Evolutionary conservation across 2,329 filamentous ascomycete species (phyloP), one percentile per base, ranked within the genome.

Genomic region (Lachnellula suecica): DNA sequence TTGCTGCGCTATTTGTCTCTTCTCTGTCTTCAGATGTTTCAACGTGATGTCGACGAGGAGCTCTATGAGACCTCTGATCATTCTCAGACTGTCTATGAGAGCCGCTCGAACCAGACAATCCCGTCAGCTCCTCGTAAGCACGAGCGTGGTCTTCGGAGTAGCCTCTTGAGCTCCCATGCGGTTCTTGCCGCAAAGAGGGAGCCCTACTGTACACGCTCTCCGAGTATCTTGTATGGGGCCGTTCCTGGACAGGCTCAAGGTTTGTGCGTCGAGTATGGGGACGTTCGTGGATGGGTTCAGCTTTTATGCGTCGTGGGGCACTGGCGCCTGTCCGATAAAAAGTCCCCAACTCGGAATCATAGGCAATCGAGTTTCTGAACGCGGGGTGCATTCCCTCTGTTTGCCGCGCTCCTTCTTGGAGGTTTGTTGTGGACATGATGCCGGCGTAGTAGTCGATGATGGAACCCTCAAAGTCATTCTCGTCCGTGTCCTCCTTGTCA

Each of bases 391-490:
- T 53, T 13, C 19, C 43, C 20, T 50, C 38, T 31, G 34, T 23
- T 17, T 19, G 24, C 41, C 23, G 22, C 19, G 25, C 24, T 11
- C 15, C 8, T 7, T 31, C 20, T 31, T 13, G 4, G 15, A 40
- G 37, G 34, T 44, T 42, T n/a, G 47, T 24, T n/a, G 20, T 46
- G 25, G 53, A 54, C 35, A 49, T 52, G 24, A 54, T 46, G 19
- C 52, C 48, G 7, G 51, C 52, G 34, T 62, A 59, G 29, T 47
- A 55, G 22, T 61, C 57, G 5, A 63, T 53, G 43, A 62, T 57
- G 6, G 52, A 54, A 17, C 47, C 49, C 44, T 61, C 60, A 10
- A 58, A 47, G 22, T 61, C 51, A 8, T 52, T 35, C 2, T 54
- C 17, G 8, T 45, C 29, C 8, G 42, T 46, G 13, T 50, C 23